Evolutionary conservation across 306 rosid species (phyloP).

Genomic region (Echinosophora koreensis): DNA sequence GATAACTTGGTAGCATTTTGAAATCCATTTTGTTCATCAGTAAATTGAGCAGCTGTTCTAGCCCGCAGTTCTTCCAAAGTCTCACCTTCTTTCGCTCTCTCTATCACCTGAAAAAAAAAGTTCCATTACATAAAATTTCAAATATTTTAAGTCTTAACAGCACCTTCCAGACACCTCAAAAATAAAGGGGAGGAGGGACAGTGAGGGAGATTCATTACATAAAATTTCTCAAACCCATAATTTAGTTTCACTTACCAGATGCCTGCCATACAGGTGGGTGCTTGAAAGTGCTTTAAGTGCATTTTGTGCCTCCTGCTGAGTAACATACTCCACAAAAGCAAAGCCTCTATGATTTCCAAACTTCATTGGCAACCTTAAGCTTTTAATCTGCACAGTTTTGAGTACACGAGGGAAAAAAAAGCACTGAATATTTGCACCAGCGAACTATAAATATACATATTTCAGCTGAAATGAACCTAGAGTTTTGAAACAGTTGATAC

Average conservation of each 20-base stretch:
- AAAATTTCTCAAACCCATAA: background rate
- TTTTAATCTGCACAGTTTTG: constrained; percentile 69
- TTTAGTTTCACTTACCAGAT: constrained; percentile 73
- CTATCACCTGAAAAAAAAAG: constrained; percentile 66
- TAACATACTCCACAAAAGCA: constrained; percentile 89
- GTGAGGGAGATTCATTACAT: background rate
- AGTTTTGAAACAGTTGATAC: background rate
- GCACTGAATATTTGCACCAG: background rate
- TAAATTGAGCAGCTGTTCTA: constrained; percentile 75
- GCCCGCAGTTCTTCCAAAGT: constrained; percentile 86
- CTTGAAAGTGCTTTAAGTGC: constrained; percentile 80
- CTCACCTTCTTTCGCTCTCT: constrained; percentile 93
- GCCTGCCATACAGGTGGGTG: constrained; percentile 88
- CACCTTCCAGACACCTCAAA: background rate
- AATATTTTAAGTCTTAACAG: background rate
- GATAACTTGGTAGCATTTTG: constrained; percentile 60
- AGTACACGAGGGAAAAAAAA: background rate
- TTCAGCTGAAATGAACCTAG: constrained; percentile 11
- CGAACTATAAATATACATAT: background rate
- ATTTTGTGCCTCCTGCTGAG: constrained; percentile 90
- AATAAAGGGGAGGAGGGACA: background rate
- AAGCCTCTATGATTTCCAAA: constrained; percentile 91
- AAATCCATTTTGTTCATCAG: constrained; percentile 58
- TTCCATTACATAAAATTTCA: constrained; percentile 25
- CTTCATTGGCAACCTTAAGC: constrained; percentile 87